Base-by-base conservation (phyloP, 2,329 filamentous ascomycete genomes). In the Colletotrichum sp. region DNA sequence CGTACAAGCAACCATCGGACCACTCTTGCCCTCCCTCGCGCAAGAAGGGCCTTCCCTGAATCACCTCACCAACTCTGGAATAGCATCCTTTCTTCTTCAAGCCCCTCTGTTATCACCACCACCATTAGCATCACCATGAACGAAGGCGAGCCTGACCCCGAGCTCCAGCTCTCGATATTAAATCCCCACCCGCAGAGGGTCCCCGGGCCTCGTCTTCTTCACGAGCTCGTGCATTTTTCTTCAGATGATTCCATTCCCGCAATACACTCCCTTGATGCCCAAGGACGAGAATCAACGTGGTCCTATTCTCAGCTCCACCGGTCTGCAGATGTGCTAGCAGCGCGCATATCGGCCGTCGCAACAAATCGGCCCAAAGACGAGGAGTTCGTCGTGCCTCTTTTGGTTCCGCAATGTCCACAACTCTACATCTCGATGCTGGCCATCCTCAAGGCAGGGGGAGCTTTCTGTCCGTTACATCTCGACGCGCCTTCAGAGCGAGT, bases 381-480 rank as follows among this genome's bases (percentile, higher is more conserved):
- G 15, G 38, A 74, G 32, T 78, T 78, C 21, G 84, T 98, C 43
- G 88, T 98, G 48, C 96, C 96, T 0, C 86, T 98, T 4, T 88
- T 98, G 24, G 84, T 98, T 18, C 93, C 94, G 3, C 96, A 98
- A 84, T 94, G 91, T 16, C 92, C 93, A 12, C 89, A 93, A 63
- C 88, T 98, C 28, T 98, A 98, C 83, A 89, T 97, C 72, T 89
- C 94, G 2, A 90, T 95, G 77, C 84, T 98, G 60, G 95, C 93
- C 5, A 91, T 96, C 69, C 87, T 98, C 63, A 96, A 96, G 83
- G 92, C 93, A 15, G 96, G 96, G 8, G 94, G 91, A 43, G 95
- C 95, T 0, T 98, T 98, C 80, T 98, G 96, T 78, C 96, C 96
- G 0, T 86, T 98, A 72, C 94, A 94, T 76, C 88, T 94, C 65